A percentile compares a stretch with the other conserved stretches of the same genome.
Evolutionary conservation across 257 asterid genomes (phyloP).

Genomic region (Gynochthodes officinalis): DNA sequence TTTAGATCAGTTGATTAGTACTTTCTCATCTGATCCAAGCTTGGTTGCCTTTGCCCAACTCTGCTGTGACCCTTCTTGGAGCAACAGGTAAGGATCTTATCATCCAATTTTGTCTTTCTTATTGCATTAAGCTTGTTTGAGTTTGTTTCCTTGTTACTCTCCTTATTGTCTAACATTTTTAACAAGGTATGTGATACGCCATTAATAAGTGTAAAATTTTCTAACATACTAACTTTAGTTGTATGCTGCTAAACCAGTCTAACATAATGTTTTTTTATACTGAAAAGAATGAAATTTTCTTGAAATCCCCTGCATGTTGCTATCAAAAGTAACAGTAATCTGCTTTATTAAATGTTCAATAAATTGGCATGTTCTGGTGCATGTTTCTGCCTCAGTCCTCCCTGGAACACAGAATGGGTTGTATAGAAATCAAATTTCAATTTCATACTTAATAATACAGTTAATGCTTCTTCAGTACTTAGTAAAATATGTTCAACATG

Average conservation of each 20-base stretch:
- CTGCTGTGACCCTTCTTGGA: slow-evolving; percentile 71
- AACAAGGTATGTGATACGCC: background rate
- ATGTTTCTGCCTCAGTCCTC: background rate
- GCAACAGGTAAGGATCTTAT: slow-evolving; percentile 57
- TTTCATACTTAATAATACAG: background rate
- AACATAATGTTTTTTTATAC: background rate
- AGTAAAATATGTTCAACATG: background rate
- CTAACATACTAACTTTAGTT: background rate
- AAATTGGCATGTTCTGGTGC: background rate
- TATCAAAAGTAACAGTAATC: background rate
- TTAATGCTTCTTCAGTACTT: background rate
- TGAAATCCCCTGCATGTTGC: background rate
- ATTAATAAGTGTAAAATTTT: background rate
- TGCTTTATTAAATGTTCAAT: background rate
- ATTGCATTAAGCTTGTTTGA: background rate
- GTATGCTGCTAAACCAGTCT: background rate
- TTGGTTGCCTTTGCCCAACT: slow-evolving; percentile 91
- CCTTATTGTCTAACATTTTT: background rate
- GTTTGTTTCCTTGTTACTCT: background rate
- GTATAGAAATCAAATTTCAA: background rate
- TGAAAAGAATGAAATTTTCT: background rate
- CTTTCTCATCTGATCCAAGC: slow-evolving; percentile 94
- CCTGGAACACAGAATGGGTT: background rate
- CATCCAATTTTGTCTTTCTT: background rate
- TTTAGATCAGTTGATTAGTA: slow-evolving; percentile 87